Conservation (phyloP, 75 land plant genomes). For the Cupressus sempervirens region DNA sequence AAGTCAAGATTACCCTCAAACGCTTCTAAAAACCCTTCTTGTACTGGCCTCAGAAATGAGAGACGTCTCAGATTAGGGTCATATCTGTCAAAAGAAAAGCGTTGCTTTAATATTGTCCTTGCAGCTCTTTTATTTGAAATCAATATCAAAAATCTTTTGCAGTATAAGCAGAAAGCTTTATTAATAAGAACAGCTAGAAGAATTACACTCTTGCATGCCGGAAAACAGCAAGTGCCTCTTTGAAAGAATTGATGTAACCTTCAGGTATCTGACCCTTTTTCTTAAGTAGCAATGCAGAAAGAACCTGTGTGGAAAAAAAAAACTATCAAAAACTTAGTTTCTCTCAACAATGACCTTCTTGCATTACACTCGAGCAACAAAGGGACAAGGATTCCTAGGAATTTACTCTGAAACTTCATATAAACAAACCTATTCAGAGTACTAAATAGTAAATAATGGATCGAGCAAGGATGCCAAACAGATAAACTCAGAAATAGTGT, state of each 20-base stretch:
- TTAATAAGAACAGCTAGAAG: neutral
- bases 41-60: slow-evolving; percentile 51
- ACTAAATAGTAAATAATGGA: neutral
- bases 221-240: slow-evolving; percentile 74
- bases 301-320: slow-evolving; percentile 36
- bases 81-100: slow-evolving; percentile 43
- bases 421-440: neutral
- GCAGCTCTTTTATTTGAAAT: neutral
- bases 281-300: slow-evolving; percentile 51
- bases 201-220: slow-evolving; percentile 74
- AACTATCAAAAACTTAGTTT: neutral
- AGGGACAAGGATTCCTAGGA: neutral
- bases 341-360: neutral
- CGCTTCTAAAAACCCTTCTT: slow-evolving; percentile 24
- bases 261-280: slow-evolving; percentile 58
- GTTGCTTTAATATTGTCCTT: neutral
- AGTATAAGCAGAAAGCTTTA: neutral
- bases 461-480: neutral
- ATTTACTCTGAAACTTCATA: neutral
- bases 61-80: slow-evolving; percentile 40
- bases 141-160: neutral
- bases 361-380: neutral
- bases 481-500: neutral
- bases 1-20: slow-evolving; percentile 59
- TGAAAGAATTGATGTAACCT: slow-evolving; percentile 60